phyloP scores from a whole-genome alignment of 179 eudicot species.

The Silene noctiflora region DNA sequence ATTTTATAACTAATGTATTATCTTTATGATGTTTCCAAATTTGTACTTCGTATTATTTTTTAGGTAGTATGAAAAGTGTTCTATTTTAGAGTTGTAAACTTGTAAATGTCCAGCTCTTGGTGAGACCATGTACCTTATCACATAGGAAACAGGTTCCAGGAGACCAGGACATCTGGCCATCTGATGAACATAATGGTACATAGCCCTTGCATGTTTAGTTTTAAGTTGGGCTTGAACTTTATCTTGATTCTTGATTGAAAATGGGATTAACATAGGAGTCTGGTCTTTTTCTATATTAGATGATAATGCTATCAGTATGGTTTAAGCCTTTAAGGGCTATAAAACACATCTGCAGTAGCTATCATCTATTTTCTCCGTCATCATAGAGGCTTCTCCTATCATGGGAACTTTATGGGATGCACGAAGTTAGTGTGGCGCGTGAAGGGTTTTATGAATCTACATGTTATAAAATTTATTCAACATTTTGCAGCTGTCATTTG shows the following conservation, averaged over 20 bases:
- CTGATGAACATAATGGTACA: constrained; percentile 15
- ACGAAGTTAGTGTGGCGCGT: neutral
- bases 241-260: neutral
- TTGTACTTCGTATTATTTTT: neutral
- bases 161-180: neutral
- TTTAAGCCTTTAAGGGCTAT: too few relatives aligned
- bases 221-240: neutral
- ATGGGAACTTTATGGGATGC: neutral
- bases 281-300: neutral
- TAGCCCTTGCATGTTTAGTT: neutral
- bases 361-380: neutral
- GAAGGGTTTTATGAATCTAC: neutral
- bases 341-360: neutral
- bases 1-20: neutral
- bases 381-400: neutral
- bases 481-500: neutral
- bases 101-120: neutral
- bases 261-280: neutral
- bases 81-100: neutral
- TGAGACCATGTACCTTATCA: constrained; percentile 9
- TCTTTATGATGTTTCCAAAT: neutral
- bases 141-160: neutral
- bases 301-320: neutral
- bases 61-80: constrained; percentile 2
- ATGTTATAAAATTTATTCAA: neutral